Conservation (phyloP, 495 filamentous ascomycete genomes). For the Aspergillus sclerotioniger region DNA sequence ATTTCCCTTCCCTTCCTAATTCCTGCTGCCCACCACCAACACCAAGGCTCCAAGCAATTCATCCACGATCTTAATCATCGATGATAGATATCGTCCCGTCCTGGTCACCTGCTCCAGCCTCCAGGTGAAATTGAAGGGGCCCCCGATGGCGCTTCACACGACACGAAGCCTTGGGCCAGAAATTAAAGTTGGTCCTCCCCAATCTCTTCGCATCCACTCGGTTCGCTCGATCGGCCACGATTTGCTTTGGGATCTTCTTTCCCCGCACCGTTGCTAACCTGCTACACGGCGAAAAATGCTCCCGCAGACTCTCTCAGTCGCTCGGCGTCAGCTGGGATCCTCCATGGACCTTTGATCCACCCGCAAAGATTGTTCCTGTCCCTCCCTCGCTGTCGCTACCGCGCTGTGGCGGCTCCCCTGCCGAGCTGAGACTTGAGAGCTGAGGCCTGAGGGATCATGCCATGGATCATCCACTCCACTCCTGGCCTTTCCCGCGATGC, state of each 20-base stretch:
- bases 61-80: background rate
- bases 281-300: background rate
- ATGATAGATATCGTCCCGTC: background rate
- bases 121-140: conserved; percentile 20
- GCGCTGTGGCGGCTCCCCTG: background rate
- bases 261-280: conserved; percentile 24
- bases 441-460: conserved; percentile 1
- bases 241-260: conserved; percentile 24
- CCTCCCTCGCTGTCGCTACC: background rate
- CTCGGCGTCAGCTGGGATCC: background rate
- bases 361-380: background rate
- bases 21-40: too few species aligned
- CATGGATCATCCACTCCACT: background rate
- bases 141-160: conserved; percentile 19
- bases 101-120: background rate
- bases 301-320: too few species aligned
- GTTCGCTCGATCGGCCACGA: conserved; percentile 20
- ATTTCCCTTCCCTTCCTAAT: too few species aligned
- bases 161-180: conserved; percentile 20
- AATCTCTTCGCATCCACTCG: conserved; percentile 16
- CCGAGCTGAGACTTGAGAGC: conserved; percentile 4
- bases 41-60: background rate
- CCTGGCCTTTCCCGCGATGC: background rate
- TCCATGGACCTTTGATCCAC: background rate
- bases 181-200: conserved; percentile 27